Percentiles rank a stretch among this genome's conserved stretches.
phyloP scores from a whole-genome alignment of 2,329 filamentous ascomycete genomes.

The Cladorrhinum sp. region DNA sequence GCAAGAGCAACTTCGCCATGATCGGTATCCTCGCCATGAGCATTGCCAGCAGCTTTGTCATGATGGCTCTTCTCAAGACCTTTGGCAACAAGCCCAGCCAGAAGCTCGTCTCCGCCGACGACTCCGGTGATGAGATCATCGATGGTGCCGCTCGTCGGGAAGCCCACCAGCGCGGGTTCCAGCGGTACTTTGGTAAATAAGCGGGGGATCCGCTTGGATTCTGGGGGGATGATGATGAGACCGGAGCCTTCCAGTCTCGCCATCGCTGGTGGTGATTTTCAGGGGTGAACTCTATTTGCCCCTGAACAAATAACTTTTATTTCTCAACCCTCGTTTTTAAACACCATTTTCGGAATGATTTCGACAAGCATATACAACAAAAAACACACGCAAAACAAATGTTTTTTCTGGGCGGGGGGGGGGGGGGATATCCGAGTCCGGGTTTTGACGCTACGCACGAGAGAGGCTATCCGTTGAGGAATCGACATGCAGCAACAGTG shows the following conservation, averaged over 20 bases:
- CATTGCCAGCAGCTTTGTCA: slow-evolving; percentile 67
- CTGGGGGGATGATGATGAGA: neutral
- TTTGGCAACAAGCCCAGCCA: slow-evolving; percentile 52
- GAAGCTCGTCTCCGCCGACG: slow-evolving; percentile 41
- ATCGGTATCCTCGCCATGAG: slow-evolving; percentile 78
- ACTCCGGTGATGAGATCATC: slow-evolving; percentile 46
- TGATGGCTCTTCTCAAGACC: slow-evolving; percentile 63
- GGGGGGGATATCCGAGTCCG: slow-evolving; percentile 25
- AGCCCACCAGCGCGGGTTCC: slow-evolving; percentile 55
- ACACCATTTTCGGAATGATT: slow-evolving; percentile 13
- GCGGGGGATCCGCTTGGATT: slow-evolving; percentile 13
- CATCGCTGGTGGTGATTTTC: slow-evolving; percentile 12
- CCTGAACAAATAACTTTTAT: slow-evolving; percentile 32
- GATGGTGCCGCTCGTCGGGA: slow-evolving; percentile 62
- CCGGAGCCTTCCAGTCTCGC: slow-evolving; percentile 19
- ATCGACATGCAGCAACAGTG: slow-evolving; percentile 35
- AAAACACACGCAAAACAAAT: neutral
- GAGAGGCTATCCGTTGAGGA: slow-evolving; percentile 10
- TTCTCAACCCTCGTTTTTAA: slow-evolving; percentile 20
- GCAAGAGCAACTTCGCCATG: slow-evolving; percentile 84
- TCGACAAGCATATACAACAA: slow-evolving; percentile 9
- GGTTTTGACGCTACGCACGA: slow-evolving; percentile 33
- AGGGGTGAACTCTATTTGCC: slow-evolving; percentile 31
- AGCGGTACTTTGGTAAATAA: slow-evolving; percentile 35
- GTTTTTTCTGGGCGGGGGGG: no score